Base-by-base conservation (phyloP, 2,329 filamentous ascomycete genomes). In the Fusarium abutilonis region DNA sequence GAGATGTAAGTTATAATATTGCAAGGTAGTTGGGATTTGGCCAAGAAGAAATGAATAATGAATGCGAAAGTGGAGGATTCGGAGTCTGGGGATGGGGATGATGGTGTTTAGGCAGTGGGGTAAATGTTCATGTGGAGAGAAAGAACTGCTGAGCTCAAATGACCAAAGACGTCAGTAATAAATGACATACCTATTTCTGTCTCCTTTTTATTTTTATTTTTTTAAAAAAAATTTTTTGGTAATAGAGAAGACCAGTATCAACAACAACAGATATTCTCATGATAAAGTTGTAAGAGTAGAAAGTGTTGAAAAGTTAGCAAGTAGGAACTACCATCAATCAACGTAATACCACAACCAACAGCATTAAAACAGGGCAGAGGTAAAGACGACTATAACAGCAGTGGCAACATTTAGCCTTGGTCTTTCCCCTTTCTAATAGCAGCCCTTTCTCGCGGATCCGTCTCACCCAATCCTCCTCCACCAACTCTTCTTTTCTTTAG, bases 81-180 rank as follows among this genome's bases (percentile, higher is more conserved):
- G 19, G 41, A 64, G 46, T 51, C 60, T 60, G 61, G 61, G 60
- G 60, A 60, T 31, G 44, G 44, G 44, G 44, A 55, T 26, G 23
- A 26, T 64, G 56, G 50, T 60, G 59, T 47, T 64, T 64, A 64
- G 60, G 47, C 43, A 48, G 61, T 64, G 60, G 56, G 61, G 61
- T 52, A 50, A 51, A 48, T 64, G 56, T 45, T 52, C 32, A 61
- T 60, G 61, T 58, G 61, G 60, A 65, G 56, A 51, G 60, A 34
- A 61, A 44, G 46, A 64, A 61, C 36, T 56, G 35, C 41, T 59
- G 46, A 60, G 60, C 60, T 64, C 60, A 56, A 64, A 43, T 64
- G 61, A 64, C 42, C 47, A 40, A 38, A 35, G 34, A 60, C 38
- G 31, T 28, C 53, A 36, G 44, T 32, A 34, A 38, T 43, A 26